Base-by-base conservation (phyloP, 2,329 filamentous ascomycete species). In the Penicillium sp. region DNA sequence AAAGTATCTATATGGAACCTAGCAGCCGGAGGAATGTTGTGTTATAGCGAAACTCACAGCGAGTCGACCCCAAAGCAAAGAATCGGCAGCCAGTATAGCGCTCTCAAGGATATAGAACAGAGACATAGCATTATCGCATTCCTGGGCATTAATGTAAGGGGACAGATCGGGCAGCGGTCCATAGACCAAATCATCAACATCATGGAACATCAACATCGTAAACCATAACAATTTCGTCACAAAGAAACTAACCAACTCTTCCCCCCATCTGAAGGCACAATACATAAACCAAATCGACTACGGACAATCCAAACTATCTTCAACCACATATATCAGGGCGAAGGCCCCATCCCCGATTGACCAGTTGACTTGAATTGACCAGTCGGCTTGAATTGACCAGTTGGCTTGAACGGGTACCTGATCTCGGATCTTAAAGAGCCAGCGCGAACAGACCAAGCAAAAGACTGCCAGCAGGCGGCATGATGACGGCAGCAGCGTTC, bases 381-480 rank as follows among this genome's bases (percentile, higher is more conserved):
- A n/a, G n/a, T n/a, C n/a, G n/a, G n/a, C n/a, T n/a, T n/a, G 11
- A 3, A 13, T 13, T 25, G 12, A 38, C 48, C 33, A 30, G 29
- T 30, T 30, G 29, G 29, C 7, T 30, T 12, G 11, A 30, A 10
- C 12, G 30, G 14, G 14, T 33, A 14, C 1, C 14, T 30, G 14
- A 31, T n/a, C 7, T 3, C 8, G 27, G 18, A 3, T 28, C 41
- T 57, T 49, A 68, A 34, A 67, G 47, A 9, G 54, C 50, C n/a
- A 65, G 41, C 10, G 62, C 62, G 8, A 61, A 54, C 12, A 66
- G 50, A 29, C 62, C 58, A 34, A 66, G 33, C 40, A 66, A 50
- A 27, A 67, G 47, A 25, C 63, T 58, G n/a, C 65, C 64, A 7
- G 57, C 59, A n/a, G 65, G 61, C 13, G 62, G 57, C 29, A 58